A percentile compares a stretch with the other conserved stretches of the same genome.
These are phyloP conservation scores for Aegilops sharonensis DNA, from an alignment of 176 grass and related monocot genomes.

Conservation along the genomic window DNA sequence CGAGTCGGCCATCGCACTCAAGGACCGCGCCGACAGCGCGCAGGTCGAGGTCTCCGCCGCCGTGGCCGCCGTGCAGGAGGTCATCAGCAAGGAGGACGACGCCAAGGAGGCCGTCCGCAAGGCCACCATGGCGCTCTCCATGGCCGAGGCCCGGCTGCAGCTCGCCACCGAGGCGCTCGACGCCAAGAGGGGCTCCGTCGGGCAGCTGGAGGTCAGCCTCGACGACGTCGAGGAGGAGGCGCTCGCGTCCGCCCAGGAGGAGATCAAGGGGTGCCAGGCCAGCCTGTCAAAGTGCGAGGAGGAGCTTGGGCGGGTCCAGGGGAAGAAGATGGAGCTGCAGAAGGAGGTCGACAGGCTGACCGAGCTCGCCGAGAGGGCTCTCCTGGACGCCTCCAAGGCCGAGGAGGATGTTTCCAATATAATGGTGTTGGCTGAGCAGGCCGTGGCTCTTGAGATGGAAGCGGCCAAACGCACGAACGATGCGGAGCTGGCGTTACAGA, in stretches of 20 bases:
- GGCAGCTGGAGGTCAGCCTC: slow-evolving; percentile 36
- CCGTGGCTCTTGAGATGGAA: slow-evolving; percentile 88
- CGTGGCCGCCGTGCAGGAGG: slow-evolving; percentile 63
- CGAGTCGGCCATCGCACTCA: slow-evolving; percentile 78
- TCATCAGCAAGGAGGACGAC: slow-evolving; percentile 57
- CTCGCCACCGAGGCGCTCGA: slow-evolving; percentile 52
- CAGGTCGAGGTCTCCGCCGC: slow-evolving; percentile 51
- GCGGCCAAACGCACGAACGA: slow-evolving; percentile 62
- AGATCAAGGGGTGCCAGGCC: slow-evolving; percentile 53
- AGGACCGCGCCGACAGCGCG: slow-evolving; percentile 64
- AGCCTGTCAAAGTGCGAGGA: slow-evolving; percentile 50
- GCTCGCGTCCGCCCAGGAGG: slow-evolving; percentile 48
- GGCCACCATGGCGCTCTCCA: slow-evolving; percentile 82
- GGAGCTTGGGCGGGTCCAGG: slow-evolving; percentile 48
- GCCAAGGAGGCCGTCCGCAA: slow-evolving; percentile 76
- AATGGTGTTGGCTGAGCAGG: slow-evolving; percentile 93
- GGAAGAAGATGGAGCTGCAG: slow-evolving; percentile 62
- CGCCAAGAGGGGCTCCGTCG: slow-evolving; percentile 38
- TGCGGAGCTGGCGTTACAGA: slow-evolving; percentile 62
- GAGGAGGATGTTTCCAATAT: slow-evolving; percentile 92
- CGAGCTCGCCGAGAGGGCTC: slow-evolving; percentile 68
- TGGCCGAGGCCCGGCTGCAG: slow-evolving; percentile 80
- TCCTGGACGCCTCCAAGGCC: slow-evolving; percentile 72
- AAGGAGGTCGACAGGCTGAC: slow-evolving; percentile 83
- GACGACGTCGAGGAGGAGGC: slow-evolving; percentile 64